phyloP scores from a whole-genome alignment of 1,139 yeast species.

The Protomyces pachydermus region DNA sequence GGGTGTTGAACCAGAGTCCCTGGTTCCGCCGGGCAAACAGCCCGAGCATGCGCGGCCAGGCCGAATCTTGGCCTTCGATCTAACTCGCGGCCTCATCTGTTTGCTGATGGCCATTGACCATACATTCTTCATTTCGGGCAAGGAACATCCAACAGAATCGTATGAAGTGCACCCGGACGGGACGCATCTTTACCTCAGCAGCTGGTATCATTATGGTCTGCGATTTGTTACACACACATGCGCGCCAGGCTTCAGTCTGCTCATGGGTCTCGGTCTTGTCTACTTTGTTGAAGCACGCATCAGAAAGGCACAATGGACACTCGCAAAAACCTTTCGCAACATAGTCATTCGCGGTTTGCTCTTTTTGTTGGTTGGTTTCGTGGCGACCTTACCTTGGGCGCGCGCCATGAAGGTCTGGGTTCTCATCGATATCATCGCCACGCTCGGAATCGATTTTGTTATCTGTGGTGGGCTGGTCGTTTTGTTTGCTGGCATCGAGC shows the following conservation, averaged over 20 bases:
- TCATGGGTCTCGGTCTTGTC: constrained; percentile 25
- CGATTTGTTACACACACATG: constrained; percentile 25
- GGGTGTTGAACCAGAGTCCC: not conserved
- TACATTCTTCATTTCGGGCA: constrained; percentile 23
- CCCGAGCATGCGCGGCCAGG: not conserved
- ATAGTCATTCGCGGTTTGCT: constrained; percentile 11
- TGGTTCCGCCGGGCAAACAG: not conserved
- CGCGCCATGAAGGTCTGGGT: not conserved
- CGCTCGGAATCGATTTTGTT: constrained; percentile 22
- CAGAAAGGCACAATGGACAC: constrained; percentile 6
- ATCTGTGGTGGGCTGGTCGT: constrained; percentile 9
- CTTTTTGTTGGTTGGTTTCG: constrained; percentile 11
- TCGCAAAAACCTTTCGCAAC: constrained; percentile 8
- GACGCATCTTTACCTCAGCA: constrained; percentile 4
- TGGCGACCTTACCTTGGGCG: constrained; percentile 8
- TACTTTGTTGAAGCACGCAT: constrained; percentile 19
- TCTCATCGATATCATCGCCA: constrained; percentile 13
- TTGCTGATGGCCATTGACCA: constrained; percentile 25
- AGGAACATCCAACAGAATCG: constrained; percentile 22
- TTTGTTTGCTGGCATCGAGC: not conserved
- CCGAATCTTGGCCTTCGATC: constrained; percentile 8
- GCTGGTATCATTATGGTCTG: constrained; percentile 16
- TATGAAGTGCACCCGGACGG: constrained; percentile 18
- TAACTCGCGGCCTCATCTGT: constrained; percentile 22
- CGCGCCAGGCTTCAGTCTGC: constrained; percentile 29